Evolutionary conservation across 1,284 basidiomycete genomes (phyloP), one percentile per base, ranked within the genome.

Genomic region (Inonotus hispidus): DNA sequence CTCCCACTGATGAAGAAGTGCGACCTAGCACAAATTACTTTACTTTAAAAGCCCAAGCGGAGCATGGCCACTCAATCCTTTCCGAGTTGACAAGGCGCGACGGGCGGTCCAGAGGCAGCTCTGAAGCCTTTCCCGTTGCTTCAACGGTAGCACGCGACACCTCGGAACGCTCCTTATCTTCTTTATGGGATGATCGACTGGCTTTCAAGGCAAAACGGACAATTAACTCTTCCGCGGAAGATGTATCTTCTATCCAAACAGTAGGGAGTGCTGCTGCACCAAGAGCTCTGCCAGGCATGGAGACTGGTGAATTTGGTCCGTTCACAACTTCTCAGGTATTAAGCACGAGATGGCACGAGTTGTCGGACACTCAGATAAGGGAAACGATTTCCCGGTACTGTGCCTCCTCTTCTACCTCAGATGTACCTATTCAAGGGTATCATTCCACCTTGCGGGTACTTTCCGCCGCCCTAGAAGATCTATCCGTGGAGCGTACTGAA

Each of bases 351-450:
- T 90, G 87, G 87, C 86, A 90, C 68, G 80, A 84, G 49, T 84
- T 83, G 66, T 83, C 85, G 1, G 88, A 91, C 71, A 81, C 87
- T 54, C 84, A 80, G 1, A 86, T 92, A 47, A 81, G 86, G 64
- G 73, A 77, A 6, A 78, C 81, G 1, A 79, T 92, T 19, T 79
- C 85, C 0, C 72, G 71, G 19, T 70, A 85, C 32, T 68, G 73
- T 56, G 62, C 68, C 7, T 67, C 75, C 3, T 73, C 79, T 32
- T 77, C 82, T 0, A 78, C 79, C 1, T 75, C 78, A 3, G 76
- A 82, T 47, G 68, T 71, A 1, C 69, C 79, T 4, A 69, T 65
- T n/a, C 79, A 87, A 66, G 84, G 87, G 0, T 88, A 88, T 66
- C 83, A 88, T 64, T 75, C 82, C 0, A 79, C 84, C 1, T 67